Conservation (phyloP, 495 filamentous ascomycete species). For the Diplogelasinospora grovesii region DNA sequence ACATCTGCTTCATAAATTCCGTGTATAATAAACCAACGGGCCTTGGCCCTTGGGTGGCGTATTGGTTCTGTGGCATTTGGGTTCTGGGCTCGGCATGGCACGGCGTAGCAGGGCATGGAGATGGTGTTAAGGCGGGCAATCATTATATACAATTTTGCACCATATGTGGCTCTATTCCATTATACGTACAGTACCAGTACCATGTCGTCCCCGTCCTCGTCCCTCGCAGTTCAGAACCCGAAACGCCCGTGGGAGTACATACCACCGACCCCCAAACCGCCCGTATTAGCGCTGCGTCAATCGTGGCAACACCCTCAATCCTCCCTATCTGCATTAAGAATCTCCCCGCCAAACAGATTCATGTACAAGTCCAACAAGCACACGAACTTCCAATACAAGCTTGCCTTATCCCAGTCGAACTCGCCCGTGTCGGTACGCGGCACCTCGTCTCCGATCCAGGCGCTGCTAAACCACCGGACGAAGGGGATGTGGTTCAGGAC, state of each 20-base stretch:
- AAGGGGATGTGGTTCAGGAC: constrained; percentile 56
- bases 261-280: neutral
- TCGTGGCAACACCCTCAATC: constrained; percentile 21
- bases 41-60: no score
- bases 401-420: constrained; percentile 70
- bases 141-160: no score
- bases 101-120: no score
- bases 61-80: no score
- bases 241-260: neutral
- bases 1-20: no score
- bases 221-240: neutral
- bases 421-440: constrained; percentile 71
- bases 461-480: constrained; percentile 63
- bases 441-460: constrained; percentile 73
- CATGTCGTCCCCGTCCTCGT: no score
- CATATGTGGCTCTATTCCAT: no score
- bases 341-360: constrained; percentile 42
- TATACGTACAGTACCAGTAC: no score
- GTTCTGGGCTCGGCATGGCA: no score
- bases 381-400: constrained; percentile 66
- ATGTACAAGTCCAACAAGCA: constrained; percentile 44
- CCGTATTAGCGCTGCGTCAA: neutral
- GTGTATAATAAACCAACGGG: no score
- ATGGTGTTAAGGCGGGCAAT: no score
- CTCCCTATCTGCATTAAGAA: constrained; percentile 44